Evolutionary conservation across 2,329 filamentous ascomycete genomes (phyloP).

Genomic region (Annulohypoxylon truncatum): DNA sequence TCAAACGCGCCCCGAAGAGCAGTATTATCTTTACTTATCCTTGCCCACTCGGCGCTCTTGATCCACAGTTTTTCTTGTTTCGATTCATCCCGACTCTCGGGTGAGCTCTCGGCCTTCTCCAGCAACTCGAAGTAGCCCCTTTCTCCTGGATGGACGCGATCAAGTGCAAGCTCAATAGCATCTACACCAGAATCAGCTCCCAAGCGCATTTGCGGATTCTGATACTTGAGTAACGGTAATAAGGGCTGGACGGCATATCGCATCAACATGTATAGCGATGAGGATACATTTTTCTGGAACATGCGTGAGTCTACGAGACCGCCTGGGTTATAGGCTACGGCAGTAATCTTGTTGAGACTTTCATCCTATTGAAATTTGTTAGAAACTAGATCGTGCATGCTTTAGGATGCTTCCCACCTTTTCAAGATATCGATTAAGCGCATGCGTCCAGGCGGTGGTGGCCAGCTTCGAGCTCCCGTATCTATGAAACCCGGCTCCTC

Average conservation of each 20-base stretch:
- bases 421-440: slow-evolving; percentile 50
- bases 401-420: slow-evolving; percentile 22
- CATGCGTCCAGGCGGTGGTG: slow-evolving; percentile 53
- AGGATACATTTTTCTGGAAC: slow-evolving; percentile 51
- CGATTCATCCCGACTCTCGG: slow-evolving; percentile 35
- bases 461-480: slow-evolving; percentile 57
- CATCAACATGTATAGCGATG: slow-evolving; percentile 43
- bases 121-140: slow-evolving; percentile 49
- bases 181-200: slow-evolving; percentile 47
- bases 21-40: slow-evolving; percentile 29
- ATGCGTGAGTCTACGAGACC: slow-evolving; percentile 53
- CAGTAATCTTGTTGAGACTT: slow-evolving; percentile 46
- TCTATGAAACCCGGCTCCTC: slow-evolving; percentile 55
- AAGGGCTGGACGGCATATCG: slow-evolving; percentile 43
- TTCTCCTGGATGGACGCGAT: slow-evolving; percentile 45
- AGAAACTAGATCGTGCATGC: neutral
- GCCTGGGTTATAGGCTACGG: slow-evolving; percentile 48
- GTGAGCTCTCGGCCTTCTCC: slow-evolving; percentile 36
- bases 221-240: slow-evolving; percentile 45
- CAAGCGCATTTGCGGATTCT: slow-evolving; percentile 50
- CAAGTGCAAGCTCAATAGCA: slow-evolving; percentile 38
- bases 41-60: slow-evolving; percentile 42
- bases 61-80: slow-evolving; percentile 42
- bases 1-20: slow-evolving; percentile 16
- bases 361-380: slow-evolving; percentile 36